Conservation (phyloP, 1,139 yeast species). For the Candida gigantensis region DNA sequence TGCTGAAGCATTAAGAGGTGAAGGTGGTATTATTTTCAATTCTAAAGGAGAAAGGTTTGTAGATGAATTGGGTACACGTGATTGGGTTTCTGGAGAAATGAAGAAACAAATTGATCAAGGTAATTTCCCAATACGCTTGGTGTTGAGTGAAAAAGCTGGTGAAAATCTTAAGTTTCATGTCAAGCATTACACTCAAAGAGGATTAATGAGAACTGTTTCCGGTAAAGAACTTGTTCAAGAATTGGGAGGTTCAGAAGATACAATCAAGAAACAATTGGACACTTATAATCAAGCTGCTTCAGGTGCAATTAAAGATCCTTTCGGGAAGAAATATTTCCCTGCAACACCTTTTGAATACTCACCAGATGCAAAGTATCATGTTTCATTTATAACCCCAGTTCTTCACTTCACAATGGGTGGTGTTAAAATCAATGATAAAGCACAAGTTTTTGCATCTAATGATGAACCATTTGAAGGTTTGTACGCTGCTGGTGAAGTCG, state of each 20-base stretch:
- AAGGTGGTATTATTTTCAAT: slow-evolving; percentile 72
- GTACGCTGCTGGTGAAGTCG: slow-evolving; percentile 79
- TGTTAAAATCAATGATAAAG: slow-evolving; percentile 59
- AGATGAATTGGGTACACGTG: slow-evolving; percentile 72
- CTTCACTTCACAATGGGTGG: slow-evolving; percentile 91
- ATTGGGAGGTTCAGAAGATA: slow-evolving; percentile 29
- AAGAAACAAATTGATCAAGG: slow-evolving; percentile 45
- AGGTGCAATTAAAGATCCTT: slow-evolving; percentile 44
- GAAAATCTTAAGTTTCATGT: slow-evolving; percentile 54
- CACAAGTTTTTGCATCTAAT: slow-evolving; percentile 53
- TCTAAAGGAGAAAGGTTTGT: slow-evolving; percentile 66
- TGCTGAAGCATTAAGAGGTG: slow-evolving; percentile 77
- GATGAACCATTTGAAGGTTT: slow-evolving; percentile 54
- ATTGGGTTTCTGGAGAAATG: slow-evolving; percentile 65
- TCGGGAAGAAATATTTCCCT: slow-evolving; percentile 54
- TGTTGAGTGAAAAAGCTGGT: slow-evolving; percentile 47
- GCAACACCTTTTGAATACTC: slow-evolving; percentile 46
- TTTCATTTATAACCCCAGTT: slow-evolving; percentile 68
- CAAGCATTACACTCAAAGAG: slow-evolving; percentile 66
- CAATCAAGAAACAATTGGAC: slow-evolving; percentile 38
- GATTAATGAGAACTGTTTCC: slow-evolving; percentile 56
- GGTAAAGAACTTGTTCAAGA: slow-evolving; percentile 53
- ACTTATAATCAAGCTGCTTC: slow-evolving; percentile 50
- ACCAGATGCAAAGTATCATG: slow-evolving; percentile 37
- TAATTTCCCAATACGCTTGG: slow-evolving; percentile 53